Evolutionary conservation across 2,329 filamentous ascomycete species (phyloP).

Genomic region (Colletotrichum australisinense): DNA sequence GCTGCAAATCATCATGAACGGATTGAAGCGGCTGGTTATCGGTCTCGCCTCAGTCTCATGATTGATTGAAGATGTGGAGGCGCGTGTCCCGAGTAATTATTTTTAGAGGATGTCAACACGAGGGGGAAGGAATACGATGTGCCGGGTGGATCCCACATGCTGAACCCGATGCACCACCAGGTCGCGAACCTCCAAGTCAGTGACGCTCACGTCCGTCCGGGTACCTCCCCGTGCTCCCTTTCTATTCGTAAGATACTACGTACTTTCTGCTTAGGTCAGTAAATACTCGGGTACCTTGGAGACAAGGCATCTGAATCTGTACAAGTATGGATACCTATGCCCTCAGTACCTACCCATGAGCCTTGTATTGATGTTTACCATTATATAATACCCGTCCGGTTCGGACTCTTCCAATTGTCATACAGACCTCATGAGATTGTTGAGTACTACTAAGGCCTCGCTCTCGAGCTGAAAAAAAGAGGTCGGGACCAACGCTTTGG

Average conservation of each 20-base stretch:
- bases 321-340: too few species aligned
- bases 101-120: slow-evolving; percentile 34
- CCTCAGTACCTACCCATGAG: too few species aligned
- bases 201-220: too few species aligned
- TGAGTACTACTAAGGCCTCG: neutral
- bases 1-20: neutral
- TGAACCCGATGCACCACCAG: slow-evolving; percentile 11
- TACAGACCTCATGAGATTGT: neutral
- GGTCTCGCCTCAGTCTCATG: slow-evolving; percentile 23
- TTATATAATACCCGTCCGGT: too few species aligned
- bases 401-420: neutral
- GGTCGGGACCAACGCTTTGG: neutral
- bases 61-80: slow-evolving; percentile 31
- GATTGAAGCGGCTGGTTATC: slow-evolving; percentile 7
- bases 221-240: neutral
- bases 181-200: neutral
- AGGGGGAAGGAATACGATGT: slow-evolving; percentile 32
- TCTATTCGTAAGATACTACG: neutral
- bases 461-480: neutral
- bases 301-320: too few species aligned
- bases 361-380: too few species aligned
- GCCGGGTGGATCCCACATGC: slow-evolving; percentile 18
- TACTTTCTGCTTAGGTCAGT: neutral
- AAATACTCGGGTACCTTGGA: too few species aligned
- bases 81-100: slow-evolving; percentile 21